Conservation (phyloP, 371 early-diverging fungal species). For the Apophysomyces trapeziformis region DNA sequence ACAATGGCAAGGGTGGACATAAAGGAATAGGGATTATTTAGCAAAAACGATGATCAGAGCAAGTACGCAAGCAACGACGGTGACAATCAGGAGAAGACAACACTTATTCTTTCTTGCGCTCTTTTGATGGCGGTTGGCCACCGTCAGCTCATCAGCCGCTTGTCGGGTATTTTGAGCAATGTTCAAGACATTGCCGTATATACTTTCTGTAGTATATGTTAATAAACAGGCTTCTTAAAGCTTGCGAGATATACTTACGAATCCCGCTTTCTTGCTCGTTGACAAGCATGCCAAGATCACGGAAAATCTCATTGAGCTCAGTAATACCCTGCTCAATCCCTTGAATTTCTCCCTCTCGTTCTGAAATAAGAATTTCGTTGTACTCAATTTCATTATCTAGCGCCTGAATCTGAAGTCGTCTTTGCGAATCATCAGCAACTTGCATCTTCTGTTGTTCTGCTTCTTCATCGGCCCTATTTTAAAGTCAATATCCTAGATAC, state of each 20-base stretch:
- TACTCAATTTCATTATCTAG: conserved; percentile 92
- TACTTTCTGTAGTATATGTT: conserved; percentile 38
- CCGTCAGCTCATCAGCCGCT: conserved; percentile 80
- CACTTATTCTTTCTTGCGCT: conserved; percentile 84
- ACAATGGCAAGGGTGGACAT: neutral
- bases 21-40: conserved; percentile 30
- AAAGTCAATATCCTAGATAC: conserved; percentile 10
- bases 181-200: conserved; percentile 77
- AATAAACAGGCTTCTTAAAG: neutral
- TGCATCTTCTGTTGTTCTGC: conserved; percentile 32
- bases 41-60: conserved; percentile 55
- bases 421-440: conserved; percentile 66
- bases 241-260: conserved; percentile 55
- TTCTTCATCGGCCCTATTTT: conserved; percentile 43
- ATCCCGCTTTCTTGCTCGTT: conserved; percentile 93
- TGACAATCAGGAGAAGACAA: conserved; percentile 73
- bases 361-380: conserved; percentile 90
- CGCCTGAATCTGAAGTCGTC: conserved; percentile 70
- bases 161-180: conserved; percentile 79
- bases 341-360: conserved; percentile 91
- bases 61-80: conserved; percentile 63
- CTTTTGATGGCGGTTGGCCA: conserved; percentile 82
- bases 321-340: conserved; percentile 93
- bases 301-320: conserved; percentile 94
- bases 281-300: conserved; percentile 94